A percentile compares a stretch with the other conserved stretches of the same genome.
Evolutionary conservation across 176 grass and related monocot species (phyloP).

Genomic region (Oryza meyeriana): DNA sequence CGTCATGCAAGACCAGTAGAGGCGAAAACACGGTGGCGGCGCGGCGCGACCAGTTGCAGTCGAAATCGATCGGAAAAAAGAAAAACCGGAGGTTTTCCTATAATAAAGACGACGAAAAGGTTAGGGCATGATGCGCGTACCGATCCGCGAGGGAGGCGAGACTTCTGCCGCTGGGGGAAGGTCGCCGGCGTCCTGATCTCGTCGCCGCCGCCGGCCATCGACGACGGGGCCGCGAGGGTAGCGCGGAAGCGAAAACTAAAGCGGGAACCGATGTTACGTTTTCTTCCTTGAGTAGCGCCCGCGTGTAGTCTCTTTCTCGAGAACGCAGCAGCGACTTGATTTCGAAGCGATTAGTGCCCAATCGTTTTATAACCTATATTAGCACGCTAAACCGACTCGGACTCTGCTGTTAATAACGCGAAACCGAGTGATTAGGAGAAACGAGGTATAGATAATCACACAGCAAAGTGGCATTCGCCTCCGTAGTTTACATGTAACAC

Average conservation of each 20-base stretch:
- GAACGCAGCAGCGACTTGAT: neutral
- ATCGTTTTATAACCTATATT: neutral
- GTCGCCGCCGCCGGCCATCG: constrained; percentile 16
- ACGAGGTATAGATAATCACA: neutral
- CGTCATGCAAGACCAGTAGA: neutral
- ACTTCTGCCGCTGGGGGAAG: neutral
- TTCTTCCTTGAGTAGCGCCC: neutral
- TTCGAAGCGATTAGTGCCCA: neutral
- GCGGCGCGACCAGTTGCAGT: neutral
- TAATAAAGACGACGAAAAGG: neutral
- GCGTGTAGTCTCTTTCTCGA: neutral
- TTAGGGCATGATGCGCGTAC: constrained; percentile 6
- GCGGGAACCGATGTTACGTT: neutral
- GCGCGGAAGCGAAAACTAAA: neutral
- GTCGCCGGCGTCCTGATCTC: neutral
- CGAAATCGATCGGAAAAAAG: neutral
- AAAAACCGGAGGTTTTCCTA: neutral
- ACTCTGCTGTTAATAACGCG: neutral
- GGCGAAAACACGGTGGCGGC: neutral
- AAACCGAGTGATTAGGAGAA: neutral
- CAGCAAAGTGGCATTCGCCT: neutral
- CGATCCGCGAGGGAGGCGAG: neutral
- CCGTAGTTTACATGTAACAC: neutral
- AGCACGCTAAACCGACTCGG: neutral
- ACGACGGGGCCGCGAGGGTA: neutral